phyloP scores from a whole-genome alignment of 176 grass and related monocot genomes.

The Leersia perrieri region DNA sequence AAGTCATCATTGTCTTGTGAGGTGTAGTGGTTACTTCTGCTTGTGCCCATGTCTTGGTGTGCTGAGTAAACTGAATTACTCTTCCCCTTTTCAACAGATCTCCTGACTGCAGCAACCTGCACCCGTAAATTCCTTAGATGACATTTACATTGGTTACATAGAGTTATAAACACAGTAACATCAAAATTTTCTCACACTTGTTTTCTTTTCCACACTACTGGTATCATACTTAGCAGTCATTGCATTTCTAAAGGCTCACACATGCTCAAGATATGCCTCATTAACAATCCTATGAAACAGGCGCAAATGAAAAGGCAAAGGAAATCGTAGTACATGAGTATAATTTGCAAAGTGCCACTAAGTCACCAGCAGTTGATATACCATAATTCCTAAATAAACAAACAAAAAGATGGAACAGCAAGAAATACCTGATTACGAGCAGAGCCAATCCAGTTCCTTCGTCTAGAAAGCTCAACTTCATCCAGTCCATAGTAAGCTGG shows the following conservation, averaged over 20 bases:
- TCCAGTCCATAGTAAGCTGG: constrained; percentile 88
- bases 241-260: not conserved
- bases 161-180: not conserved
- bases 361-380: not conserved
- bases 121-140: not conserved
- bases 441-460: constrained; percentile 68
- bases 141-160: not conserved
- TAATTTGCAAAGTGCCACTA: not conserved
- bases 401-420: not conserved
- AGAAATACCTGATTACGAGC: constrained; percentile 73
- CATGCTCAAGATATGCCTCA: not conserved
- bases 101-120: constrained; percentile 64
- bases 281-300: not conserved
- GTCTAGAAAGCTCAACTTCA: constrained; percentile 84
- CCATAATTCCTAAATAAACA: not conserved
- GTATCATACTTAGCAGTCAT: not conserved
- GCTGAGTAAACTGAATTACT: constrained; percentile 42
- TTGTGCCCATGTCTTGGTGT: constrained; percentile 53
- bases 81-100: constrained; percentile 75
- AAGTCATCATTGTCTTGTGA: constrained; percentile 73
- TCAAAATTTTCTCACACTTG: not conserved
- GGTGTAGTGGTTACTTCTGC: constrained; percentile 54
- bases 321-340: not conserved
- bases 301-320: not conserved
- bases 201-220: not conserved